These are phyloP conservation scores for Staphylotrichum longicolle DNA, from an alignment of 495 filamentous ascomycete genomes.

Conservation along the genomic window DNA sequence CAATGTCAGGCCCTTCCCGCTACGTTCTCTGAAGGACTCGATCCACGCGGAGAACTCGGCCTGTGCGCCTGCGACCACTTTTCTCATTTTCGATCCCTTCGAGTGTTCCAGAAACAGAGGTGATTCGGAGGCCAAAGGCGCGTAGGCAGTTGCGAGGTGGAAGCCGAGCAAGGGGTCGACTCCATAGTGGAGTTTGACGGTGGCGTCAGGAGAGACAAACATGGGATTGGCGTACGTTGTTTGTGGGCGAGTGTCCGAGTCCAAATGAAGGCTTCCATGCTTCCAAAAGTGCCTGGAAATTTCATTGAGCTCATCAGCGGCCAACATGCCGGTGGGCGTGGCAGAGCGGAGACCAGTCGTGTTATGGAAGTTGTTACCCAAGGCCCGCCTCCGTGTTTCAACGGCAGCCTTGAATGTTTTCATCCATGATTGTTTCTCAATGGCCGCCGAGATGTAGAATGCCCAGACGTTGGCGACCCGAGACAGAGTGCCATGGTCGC, in stretches of 20 bases:
- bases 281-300: constrained; percentile 10
- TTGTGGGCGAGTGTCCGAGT: background rate
- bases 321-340: background rate
- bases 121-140: constrained; percentile 3
- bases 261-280: constrained; percentile 6
- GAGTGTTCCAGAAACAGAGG: background rate
- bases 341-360: constrained; percentile 10
- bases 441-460: constrained; percentile 19
- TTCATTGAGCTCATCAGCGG: background rate
- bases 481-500: constrained; percentile 26
- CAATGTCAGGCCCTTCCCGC: constrained; percentile 8
- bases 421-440: background rate
- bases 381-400: background rate
- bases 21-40: constrained; percentile 18
- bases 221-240: constrained; percentile 23
- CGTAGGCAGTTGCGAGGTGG: constrained; percentile 29
- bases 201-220: constrained; percentile 15
- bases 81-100: background rate
- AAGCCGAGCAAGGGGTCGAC: constrained; percentile 34
- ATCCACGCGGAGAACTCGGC: constrained; percentile 29
- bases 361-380: background rate
- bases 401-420: background rate
- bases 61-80: constrained; percentile 14
- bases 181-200: constrained; percentile 25
- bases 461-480: constrained; percentile 28